Conservation (phyloP, 2,329 filamentous ascomycete species). For the Paraphaeosphaeria sporulosa region DNA sequence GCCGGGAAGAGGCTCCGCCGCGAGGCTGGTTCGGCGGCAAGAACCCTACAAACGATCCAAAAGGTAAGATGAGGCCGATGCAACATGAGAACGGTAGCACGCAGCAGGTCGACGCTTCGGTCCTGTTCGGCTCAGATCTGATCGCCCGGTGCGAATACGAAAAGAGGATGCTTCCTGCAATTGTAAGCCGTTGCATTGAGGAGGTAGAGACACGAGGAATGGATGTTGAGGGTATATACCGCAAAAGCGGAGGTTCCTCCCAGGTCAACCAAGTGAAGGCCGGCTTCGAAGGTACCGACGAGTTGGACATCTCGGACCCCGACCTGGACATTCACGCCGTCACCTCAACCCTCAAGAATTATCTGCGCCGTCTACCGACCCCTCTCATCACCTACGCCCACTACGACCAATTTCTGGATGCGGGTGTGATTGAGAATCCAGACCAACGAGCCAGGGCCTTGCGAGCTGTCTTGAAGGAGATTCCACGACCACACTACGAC, state of each 20-base stretch:
- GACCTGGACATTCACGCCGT: constrained; percentile 95
- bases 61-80: constrained; percentile 41
- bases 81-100: constrained; percentile 54
- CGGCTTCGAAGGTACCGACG: constrained; percentile 85
- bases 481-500: constrained; percentile 85
- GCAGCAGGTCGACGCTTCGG: constrained; percentile 51
- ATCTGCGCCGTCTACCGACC: constrained; percentile 90
- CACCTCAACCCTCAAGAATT: constrained; percentile 95
- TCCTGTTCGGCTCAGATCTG: constrained; percentile 89
- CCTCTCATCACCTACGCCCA: constrained; percentile 92
- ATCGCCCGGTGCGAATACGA: constrained; percentile 86
- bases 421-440: constrained; percentile 72
- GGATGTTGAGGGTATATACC: constrained; percentile 97
- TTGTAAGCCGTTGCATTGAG: constrained; percentile 93
- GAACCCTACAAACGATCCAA: constrained; percentile 25
- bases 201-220: constrained; percentile 94
- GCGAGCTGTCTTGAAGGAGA: constrained; percentile 74
- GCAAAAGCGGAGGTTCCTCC: constrained; percentile 92
- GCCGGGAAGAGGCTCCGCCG: constrained; percentile 35
- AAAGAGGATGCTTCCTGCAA: constrained; percentile 84
- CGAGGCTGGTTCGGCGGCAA: constrained; percentile 46
- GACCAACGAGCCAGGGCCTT: constrained; percentile 62
- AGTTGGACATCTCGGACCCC: constrained; percentile 92
- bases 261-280: constrained; percentile 90
- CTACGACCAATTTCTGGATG: constrained; percentile 88